phyloP scores from a whole-genome alignment of 768 basidiomycete genomes.

The Hydnomerulius pinastri region DNA sequence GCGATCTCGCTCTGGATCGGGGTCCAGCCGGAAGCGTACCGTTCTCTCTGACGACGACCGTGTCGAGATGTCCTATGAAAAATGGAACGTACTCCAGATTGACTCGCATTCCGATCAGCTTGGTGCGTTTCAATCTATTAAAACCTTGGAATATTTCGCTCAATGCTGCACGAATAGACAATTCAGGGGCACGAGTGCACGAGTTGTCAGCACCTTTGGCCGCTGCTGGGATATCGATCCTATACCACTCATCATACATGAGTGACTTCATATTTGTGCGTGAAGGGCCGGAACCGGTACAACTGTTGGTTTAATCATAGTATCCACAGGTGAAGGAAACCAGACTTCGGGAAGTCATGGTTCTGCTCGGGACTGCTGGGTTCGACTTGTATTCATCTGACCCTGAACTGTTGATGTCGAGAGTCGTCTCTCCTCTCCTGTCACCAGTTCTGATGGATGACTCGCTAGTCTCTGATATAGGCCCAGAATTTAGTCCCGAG shows the following conservation, averaged over 20 bases:
- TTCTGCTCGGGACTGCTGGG: conserved; percentile 58
- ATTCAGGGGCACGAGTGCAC: conserved; percentile 69
- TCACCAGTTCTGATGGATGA: conserved; percentile 33
- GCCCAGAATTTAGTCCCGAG: conserved; percentile 32
- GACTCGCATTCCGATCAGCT: conserved; percentile 75
- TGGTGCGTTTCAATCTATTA: conserved; percentile 41
- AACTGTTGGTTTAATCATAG: conserved; percentile 1
- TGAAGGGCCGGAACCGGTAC: conserved; percentile 3
- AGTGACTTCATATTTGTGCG: conserved; percentile 81
- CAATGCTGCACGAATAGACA: conserved; percentile 42
- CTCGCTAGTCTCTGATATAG: conserved; percentile 30
- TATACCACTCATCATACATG: conserved; percentile 83
- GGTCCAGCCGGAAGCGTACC: conserved; percentile 26
- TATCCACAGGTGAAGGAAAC: conserved; percentile 61
- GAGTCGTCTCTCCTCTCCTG: conserved; percentile 32
- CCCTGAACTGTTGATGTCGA: conserved; percentile 35
- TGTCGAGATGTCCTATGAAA: conserved; percentile 71
- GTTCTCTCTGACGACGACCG: conserved; percentile 39
- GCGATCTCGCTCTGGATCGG: conserved; percentile 44
- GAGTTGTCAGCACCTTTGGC: conserved; percentile 78
- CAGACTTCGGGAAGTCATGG: conserved; percentile 62
- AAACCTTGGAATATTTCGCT: conserved; percentile 4
- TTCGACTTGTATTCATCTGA: conserved; percentile 64
- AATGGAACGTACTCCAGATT: conserved; percentile 80
- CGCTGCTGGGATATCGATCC: conserved; percentile 75